A percentile compares a stretch with the other conserved stretches of the same genome.
These are phyloP conservation scores for Sarocladium kiliense DNA, from an alignment of 2,329 filamentous ascomycete species.

Conservation along the genomic window DNA sequence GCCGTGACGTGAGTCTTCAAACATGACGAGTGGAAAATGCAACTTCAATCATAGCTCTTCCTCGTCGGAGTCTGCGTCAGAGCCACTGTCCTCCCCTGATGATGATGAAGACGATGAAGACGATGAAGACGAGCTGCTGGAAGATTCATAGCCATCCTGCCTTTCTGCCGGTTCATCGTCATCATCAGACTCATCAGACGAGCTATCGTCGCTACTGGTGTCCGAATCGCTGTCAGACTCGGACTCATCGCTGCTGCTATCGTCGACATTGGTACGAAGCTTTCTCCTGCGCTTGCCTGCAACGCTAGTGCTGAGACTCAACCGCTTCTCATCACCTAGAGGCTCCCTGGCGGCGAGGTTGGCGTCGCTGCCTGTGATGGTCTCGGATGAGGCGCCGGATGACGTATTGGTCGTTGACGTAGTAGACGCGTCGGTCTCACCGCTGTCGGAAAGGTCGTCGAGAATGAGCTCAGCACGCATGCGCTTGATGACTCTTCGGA, in stretches of 20 bases:
- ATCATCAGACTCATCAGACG: constrained; percentile 30
- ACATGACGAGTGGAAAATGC: not conserved
- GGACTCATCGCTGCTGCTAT: constrained; percentile 33
- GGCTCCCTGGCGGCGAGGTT: constrained; percentile 15
- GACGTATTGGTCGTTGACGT: constrained; percentile 22
- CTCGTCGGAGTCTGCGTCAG: constrained; percentile 21
- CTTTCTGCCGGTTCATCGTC: constrained; percentile 20
- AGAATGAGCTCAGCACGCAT: constrained; percentile 57
- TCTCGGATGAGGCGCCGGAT: constrained; percentile 21
- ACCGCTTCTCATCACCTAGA: constrained; percentile 19
- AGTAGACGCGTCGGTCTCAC: constrained; percentile 30
- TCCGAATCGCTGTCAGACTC: constrained; percentile 28
- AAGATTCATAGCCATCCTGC: constrained; percentile 24
- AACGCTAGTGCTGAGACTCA: constrained; percentile 20
- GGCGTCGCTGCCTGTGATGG: constrained; percentile 22
- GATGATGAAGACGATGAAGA: constrained; percentile 35
- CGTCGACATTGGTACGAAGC: constrained; percentile 40
- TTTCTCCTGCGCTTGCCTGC: constrained; percentile 46
- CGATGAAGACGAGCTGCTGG: constrained; percentile 37
- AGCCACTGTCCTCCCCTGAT: constrained; percentile 25
- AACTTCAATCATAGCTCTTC: not conserved
- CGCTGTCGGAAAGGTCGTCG: constrained; percentile 47
- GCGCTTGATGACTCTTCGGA: constrained; percentile 53
- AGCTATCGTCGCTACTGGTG: constrained; percentile 31
- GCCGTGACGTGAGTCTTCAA: not conserved